Percentiles rank a stretch among this genome's conserved stretches.
Conservation (phyloP, 1,284 basidiomycete species). For the Tilletia caries region DNA sequence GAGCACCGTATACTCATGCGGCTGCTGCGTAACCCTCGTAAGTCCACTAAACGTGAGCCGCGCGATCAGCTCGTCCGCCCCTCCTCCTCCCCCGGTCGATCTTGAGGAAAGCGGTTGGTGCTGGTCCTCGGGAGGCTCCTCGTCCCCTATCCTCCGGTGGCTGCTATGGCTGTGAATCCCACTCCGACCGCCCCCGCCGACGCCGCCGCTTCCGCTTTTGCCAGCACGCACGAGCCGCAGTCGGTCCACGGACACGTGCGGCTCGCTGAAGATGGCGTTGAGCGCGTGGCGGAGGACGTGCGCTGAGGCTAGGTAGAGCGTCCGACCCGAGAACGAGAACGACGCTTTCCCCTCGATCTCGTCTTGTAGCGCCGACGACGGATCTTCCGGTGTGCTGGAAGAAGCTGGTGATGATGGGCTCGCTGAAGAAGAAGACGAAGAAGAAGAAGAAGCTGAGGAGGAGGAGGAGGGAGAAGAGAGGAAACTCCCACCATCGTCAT, state of each 20-base stretch:
- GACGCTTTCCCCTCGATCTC: conserved; percentile 21
- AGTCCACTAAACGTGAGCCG: conserved; percentile 42
- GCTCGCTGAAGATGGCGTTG: conserved; percentile 36
- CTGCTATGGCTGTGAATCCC: too few species aligned
- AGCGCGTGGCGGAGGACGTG: conserved; percentile 42
- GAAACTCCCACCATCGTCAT: background rate
- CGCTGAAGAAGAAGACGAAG: background rate
- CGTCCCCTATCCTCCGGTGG: too few species aligned
- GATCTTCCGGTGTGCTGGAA: too few species aligned
- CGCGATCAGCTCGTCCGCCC: conserved; percentile 35
- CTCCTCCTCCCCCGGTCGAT: background rate
- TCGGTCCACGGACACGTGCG: conserved; percentile 30
- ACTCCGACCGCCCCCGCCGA: background rate
- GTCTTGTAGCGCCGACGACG: too few species aligned
- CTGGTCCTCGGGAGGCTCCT: too few species aligned
- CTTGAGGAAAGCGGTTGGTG: background rate
- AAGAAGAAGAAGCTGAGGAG: background rate
- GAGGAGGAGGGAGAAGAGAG: background rate
- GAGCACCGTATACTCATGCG: conserved; percentile 46
- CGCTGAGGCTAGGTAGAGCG: conserved; percentile 40
- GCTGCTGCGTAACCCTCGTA: conserved; percentile 32
- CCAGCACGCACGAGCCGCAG: conserved; percentile 14
- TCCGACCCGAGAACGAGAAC: conserved; percentile 41
- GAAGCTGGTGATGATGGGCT: background rate
- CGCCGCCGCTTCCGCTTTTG: background rate